Evolutionary conservation across 306 rosid genomes (phyloP), one percentile per base, ranked within the genome.

Genomic region (Purshia tridentata): DNA sequence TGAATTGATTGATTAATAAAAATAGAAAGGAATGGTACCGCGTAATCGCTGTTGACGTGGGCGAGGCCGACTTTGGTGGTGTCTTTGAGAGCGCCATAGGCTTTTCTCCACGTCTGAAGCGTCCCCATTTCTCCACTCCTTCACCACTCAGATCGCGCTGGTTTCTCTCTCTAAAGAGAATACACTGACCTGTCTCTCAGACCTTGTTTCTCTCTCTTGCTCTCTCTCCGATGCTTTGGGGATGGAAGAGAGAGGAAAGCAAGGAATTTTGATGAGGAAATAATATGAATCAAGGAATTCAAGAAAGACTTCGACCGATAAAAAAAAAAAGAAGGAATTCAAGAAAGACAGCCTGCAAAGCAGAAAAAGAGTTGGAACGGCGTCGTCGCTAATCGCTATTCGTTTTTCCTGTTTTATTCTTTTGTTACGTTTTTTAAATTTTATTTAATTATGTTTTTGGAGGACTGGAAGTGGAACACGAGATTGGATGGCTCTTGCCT

Each of bases 41-140:
- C 99, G 72, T 88, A 95, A 72, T 95, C 99, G 92, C 99, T 95
- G 70, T 95, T 95, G 96, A 95, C 99, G 77, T 92, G 98, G 67
- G 99, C 99, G 76, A 95, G 98, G 55, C 99, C 99, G 83, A 95
- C 99, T 95, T 90, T 95, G 85, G 99, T 91, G 75, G 86, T 19
- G 80, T 95, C 99, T 74, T 95, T 95, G 81, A 95, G 70, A 67
- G 98, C 98, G 42, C 99, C 99, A 65, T 91, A 95, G 49, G 97
- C 99, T 88, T 86, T 90, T 69, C 99, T 84, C 99, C 99, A 95
- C 75, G 96, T 78, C 75, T 91, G 98, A 87, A 95, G 98, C 81
- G 98, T 95, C 67, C 97, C 97, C 96, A 92, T 95, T 72, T 68
- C 69, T 69, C 47, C 6, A 48, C 19, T 46, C 68, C 69, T 73